Conservation (phyloP, 768 basidiomycete species). For the Coprinopsis sp. region DNA sequence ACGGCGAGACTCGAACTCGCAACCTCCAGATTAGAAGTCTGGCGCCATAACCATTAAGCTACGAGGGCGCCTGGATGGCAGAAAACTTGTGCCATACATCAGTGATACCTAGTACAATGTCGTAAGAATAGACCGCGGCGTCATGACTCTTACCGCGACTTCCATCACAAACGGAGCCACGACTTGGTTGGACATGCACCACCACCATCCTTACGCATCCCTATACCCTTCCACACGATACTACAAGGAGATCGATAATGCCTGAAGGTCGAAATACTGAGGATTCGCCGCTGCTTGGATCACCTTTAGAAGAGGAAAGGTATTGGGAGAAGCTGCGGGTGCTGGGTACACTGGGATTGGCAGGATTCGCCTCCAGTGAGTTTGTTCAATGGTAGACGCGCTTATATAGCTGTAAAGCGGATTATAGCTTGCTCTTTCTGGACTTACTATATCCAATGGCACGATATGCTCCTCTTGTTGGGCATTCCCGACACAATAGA, state of each 20-base stretch:
- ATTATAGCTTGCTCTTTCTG: not conserved
- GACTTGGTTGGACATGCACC: too few species aligned
- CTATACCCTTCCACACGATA: too few species aligned
- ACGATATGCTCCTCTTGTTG: not conserved
- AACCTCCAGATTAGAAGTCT: slow-evolving; percentile 15
- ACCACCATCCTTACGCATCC: too few species aligned
- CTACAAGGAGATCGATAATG: too few species aligned
- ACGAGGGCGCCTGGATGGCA: slow-evolving; percentile 6
- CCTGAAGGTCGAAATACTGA: too few species aligned
- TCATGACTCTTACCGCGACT: too few species aligned
- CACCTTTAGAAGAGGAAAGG: not conserved
- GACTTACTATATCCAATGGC: not conserved
- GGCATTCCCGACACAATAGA: not conserved
- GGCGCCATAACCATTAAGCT: slow-evolving; percentile 13
- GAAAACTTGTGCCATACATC: not conserved
- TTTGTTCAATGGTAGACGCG: not conserved
- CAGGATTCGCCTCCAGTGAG: not conserved
- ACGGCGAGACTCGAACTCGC: slow-evolving; percentile 13
- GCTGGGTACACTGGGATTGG: not conserved
- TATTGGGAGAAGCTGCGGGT: too few species aligned
- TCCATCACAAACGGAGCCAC: too few species aligned
- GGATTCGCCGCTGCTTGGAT: too few species aligned
- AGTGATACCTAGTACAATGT: not conserved
- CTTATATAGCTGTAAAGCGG: not conserved
- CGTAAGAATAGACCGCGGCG: not conserved